phyloP scores from a whole-genome alignment of 441 rosid species.

The Gossypium trilobum region DNA sequence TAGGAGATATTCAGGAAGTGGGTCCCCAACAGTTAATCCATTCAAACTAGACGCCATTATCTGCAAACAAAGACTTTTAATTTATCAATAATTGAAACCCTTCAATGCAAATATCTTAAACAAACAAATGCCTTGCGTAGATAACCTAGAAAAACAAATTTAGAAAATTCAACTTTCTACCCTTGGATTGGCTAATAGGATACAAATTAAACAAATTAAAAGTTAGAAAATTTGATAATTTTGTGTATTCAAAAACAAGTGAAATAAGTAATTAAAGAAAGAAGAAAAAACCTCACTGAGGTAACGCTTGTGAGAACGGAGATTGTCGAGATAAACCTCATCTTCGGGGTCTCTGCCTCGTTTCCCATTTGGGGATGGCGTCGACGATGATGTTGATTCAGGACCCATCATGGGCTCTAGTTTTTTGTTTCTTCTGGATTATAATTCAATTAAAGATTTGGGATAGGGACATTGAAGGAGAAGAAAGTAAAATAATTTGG shows the following conservation, averaged over 20 bases:
- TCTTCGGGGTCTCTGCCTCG: constrained; percentile 84
- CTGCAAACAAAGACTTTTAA: constrained; percentile 25
- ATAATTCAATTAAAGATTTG: neutral
- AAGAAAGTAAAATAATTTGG: neutral
- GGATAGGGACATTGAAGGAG: neutral
- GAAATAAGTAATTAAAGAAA: neutral
- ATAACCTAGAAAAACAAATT: neutral
- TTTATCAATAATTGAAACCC: neutral
- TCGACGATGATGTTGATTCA: constrained; percentile 35
- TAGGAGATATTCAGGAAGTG: constrained; percentile 67
- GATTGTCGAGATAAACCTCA: constrained; percentile 81
- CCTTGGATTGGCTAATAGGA: neutral
- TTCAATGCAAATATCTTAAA: constrained; percentile 4
- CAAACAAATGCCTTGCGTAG: neutral
- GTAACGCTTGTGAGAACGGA: constrained; percentile 84
- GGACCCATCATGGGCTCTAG: constrained; percentile 30
- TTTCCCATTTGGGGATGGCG: constrained; percentile 56
- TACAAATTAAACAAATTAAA: neutral
- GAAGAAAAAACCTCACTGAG: constrained; percentile 58
- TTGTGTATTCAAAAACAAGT: neutral
- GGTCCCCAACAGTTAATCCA: constrained; percentile 84
- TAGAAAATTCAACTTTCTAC: neutral
- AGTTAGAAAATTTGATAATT: neutral
- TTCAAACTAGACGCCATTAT: constrained; percentile 96
- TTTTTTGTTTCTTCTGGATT: neutral